Base-by-base conservation (phyloP, 108 stramenopile genomes). In the Licmophora abbreviata region DNA sequence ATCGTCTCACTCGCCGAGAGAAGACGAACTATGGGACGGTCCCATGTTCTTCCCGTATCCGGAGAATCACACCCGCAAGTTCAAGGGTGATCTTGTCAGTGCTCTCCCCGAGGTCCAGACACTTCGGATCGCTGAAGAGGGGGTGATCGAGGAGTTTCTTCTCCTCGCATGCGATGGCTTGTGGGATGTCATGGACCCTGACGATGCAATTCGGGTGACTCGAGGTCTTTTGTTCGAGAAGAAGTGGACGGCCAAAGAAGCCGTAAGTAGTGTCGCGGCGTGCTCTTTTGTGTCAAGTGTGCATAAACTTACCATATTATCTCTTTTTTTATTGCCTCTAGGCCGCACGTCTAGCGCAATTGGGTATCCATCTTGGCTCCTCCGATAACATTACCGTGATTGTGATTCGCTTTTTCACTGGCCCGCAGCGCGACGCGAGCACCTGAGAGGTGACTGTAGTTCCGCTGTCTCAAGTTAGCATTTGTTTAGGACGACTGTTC, bases 331-430 rank as follows among this genome's bases (percentile, higher is more conserved):
- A 3, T 26, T 1, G 10, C 14, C 11, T 14, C 1, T 7, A 57
- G 53, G 82, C 88, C 27, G 79, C 76, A n/a, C 76, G 85, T 21
- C 64, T 91, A 9, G 81, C 84, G 9, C 80, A 91, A 56, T 73
- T 91, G 14, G 89, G 85, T 1, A 74, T 80, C 36, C 79, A 83
- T 44, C 61, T 91, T 38, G 85, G 85, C 15, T 86, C 84, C 3
- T 85, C 79, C 17, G 89, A 91, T 55, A 91, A 91, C 46, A 67
- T 85, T 27, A 91, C 89, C 20, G 85, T 90, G 1, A 74, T 90
- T 49, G 65, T 90, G 29, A 62, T 90, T 32, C 55, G 70, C 20
- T 71, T 85, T 43, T 71, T 63, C 26, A 40, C 38, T 35, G n/a
- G n/a, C n/a, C n/a, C n/a, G n/a, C n/a, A n/a, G n/a, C n/a, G n/a